Conservation (phyloP, 257 asterid genomes). For the Solanum pennellii region DNA sequence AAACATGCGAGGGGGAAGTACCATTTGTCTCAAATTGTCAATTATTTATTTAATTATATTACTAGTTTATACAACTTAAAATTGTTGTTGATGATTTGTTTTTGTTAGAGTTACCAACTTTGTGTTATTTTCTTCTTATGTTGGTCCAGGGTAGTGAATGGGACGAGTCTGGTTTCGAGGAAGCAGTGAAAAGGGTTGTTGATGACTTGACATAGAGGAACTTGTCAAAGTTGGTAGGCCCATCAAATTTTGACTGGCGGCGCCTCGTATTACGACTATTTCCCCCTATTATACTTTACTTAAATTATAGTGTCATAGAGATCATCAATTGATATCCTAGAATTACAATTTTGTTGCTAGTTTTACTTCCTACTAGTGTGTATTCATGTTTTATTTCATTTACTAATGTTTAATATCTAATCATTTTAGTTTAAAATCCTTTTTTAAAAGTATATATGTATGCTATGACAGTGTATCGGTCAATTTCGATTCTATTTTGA, state of each 20-base stretch:
- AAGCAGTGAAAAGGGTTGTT: slow-evolving; percentile 7
- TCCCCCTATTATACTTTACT: neutral
- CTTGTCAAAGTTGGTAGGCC: neutral
- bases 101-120: neutral
- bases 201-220: slow-evolving; percentile 1
- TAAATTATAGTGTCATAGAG: neutral
- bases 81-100: neutral
- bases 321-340: neutral
- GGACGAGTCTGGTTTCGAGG: slow-evolving; percentile 5
- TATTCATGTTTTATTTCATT: neutral
- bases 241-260: neutral
- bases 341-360: neutral
- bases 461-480: neutral
- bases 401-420: neutral
- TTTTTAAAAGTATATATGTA: neutral
- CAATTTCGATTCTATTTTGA: neutral
- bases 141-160: neutral
- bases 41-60: neutral
- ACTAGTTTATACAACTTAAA: neutral
- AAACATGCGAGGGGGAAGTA: neutral
- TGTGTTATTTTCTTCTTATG: neutral
- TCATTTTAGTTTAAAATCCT: neutral
- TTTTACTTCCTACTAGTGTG: neutral
- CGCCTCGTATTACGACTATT: neutral
- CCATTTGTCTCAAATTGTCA: neutral